Evolutionary conservation across 306 rosid genomes (phyloP).

Genomic region (Vicia faba): DNA sequence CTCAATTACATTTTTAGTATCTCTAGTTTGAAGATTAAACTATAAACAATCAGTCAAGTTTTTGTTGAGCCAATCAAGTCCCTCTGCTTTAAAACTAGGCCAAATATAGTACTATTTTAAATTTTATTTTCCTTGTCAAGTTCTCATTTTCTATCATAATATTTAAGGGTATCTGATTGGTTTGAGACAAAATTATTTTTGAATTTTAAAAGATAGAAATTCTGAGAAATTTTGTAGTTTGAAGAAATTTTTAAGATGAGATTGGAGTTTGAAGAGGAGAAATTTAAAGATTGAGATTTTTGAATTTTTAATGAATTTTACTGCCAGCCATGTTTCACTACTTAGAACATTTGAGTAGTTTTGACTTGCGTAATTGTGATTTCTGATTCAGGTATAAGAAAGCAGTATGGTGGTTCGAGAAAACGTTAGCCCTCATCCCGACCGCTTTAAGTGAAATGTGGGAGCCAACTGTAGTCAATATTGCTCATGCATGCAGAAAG

Average conservation of each 20-base stretch:
- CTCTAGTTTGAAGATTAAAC: not conserved
- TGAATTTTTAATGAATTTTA: not conserved
- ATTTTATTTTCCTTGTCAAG: not conserved
- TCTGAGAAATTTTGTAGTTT: not conserved
- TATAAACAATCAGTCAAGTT: not conserved
- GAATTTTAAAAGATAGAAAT: not conserved
- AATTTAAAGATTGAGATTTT: not conserved
- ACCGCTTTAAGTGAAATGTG: constrained; percentile 82
- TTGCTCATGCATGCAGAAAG: constrained; percentile 92
- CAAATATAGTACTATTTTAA: not conserved
- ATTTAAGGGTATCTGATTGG: not conserved
- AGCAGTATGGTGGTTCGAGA: constrained; percentile 89
- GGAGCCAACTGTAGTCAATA: constrained; percentile 94
- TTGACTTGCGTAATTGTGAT: constrained; percentile 35
- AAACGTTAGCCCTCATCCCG: constrained; percentile 79
- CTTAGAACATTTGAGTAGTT: constrained; percentile 29
- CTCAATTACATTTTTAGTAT: not conserved
- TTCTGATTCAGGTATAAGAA: constrained; percentile 68
- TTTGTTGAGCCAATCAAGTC: not conserved
- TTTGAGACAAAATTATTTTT: not conserved
- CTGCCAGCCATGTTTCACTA: constrained; percentile 1
- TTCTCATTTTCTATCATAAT: not conserved
- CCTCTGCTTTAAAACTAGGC: not conserved
- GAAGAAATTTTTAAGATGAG: not conserved
- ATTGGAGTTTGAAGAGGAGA: not conserved